Evolutionary conservation across 2,329 filamentous ascomycete species (phyloP).

Genomic region (Neopestalotiopsis rosae): DNA sequence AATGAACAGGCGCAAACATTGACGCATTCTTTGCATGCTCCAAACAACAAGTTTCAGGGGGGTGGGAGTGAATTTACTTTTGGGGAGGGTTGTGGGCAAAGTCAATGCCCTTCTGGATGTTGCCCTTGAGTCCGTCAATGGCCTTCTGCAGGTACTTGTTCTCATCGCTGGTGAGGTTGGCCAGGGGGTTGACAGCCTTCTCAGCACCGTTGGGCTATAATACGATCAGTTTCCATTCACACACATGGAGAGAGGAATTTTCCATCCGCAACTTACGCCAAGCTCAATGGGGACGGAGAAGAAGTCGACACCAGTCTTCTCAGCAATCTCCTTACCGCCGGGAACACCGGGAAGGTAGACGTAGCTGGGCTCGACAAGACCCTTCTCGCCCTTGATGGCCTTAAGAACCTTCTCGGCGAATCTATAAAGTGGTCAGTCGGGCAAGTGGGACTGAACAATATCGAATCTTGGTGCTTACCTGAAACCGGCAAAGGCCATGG

Average conservation of each 20-base stretch:
- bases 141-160: slow-evolving; percentile 81
- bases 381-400: slow-evolving; percentile 87
- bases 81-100: slow-evolving; percentile 88
- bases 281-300: slow-evolving; percentile 97
- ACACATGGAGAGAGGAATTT: not conserved
- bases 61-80: slow-evolving; percentile 70
- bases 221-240: slow-evolving; percentile 24
- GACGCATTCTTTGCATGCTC: slow-evolving; percentile 13
- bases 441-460: not conserved
- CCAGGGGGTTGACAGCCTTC: slow-evolving; percentile 83
- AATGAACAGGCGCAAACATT: slow-evolving; percentile 26
- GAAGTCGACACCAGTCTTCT: slow-evolving; percentile 86
- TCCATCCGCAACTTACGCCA: slow-evolving; percentile 68
- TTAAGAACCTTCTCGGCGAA: slow-evolving; percentile 95
- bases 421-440: slow-evolving; percentile 46
- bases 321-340: slow-evolving; percentile 84
- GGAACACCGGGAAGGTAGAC: slow-evolving; percentile 91
- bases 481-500: slow-evolving; percentile 95
- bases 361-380: slow-evolving; percentile 92
- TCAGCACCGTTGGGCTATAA: slow-evolving; percentile 79
- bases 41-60: not conserved
- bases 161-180: slow-evolving; percentile 81
- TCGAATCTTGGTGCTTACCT: slow-evolving; percentile 60
- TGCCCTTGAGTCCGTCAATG: slow-evolving; percentile 82
- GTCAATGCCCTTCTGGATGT: slow-evolving; percentile 91